Base-by-base conservation (phyloP, 768 basidiomycete genomes). In the Tricholoma saponaceum region DNA sequence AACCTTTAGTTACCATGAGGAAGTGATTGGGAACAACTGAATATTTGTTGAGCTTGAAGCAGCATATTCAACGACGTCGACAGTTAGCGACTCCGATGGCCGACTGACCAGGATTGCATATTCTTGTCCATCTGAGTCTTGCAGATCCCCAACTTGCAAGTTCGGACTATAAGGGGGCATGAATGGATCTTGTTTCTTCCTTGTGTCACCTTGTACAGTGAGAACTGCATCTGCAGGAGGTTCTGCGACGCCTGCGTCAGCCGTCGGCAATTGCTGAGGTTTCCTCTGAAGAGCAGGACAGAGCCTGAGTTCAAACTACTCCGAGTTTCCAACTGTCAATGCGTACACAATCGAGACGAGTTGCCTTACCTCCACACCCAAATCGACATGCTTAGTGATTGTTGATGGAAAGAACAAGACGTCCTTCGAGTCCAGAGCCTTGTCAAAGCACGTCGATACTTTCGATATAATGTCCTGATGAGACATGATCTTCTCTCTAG, bases 251-350 rank as follows among this genome's bases (percentile, higher is more conserved):
- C 33, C 13, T 35, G 33, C 2, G 35, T 37, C 35, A 52, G 77
- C 71, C 43, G 76, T 77, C 32, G 77, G 77, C 26, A 78, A 77
- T n/a, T 76, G 74, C 25, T 67, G 66, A 3, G 85, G 83, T 70
- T 97, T 98, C 64, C 91, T 81, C 64, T 88, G 86, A 41, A 98
- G 74, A 0, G 93, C 90, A 12, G 92, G 90, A 63, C 94, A 97
- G 39, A 91, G 72, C 59, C 89, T 81, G 57, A 98, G 83, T 72
- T 96, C 83, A 69, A 91, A 97, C 95, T 97, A 65, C 10, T 44
- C n/a, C n/a, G n/a, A n/a, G n/a, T n/a, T 46, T 35, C 43, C 20
- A 26, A 14, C 30, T 16, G 26, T 33, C 23, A 37, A 39, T 51
- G 56, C 49, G 62, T 13, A 20, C 16, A 32, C 23, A 14, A 30